Base-by-base conservation (phyloP, 768 basidiomycete species). In the Suillus hirtellus region DNA sequence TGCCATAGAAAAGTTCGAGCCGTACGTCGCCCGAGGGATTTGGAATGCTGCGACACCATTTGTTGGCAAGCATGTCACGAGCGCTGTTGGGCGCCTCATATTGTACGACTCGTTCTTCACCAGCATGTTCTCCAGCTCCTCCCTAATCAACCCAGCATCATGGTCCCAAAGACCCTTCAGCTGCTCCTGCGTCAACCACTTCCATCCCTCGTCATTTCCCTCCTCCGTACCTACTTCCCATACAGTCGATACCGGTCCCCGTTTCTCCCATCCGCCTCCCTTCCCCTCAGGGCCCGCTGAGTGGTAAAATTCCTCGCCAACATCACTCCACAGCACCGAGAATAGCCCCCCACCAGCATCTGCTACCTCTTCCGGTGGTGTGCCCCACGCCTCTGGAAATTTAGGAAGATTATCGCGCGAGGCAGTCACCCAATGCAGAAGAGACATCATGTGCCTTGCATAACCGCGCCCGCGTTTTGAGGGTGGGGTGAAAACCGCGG, bases 401-500 rank as follows among this genome's bases (percentile, higher is more conserved):
- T 60, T 52, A 19, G 68, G 76, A 66, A 77, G 78, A 67, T 66
- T 53, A 19, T 59, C 58, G 60, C 67, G 37, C 17, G 78, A 75
- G 4, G 81, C 82, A 44, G 82, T 72, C 15, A 84, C 79, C 80
- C 81, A 84, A 67, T 89, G 88, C 43, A 89, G 60, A 31, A 89
- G 78, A 14, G 81, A 77, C 86, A 89, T 86, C 86, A 88, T 86
- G 64, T 86, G 84, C 15, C 71, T 69, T 14, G 83, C 86, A 66
- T 87, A 89, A 21, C 88, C 87, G 59, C 82, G 82, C 8, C 80
- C 75, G 58, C 86, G 80, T 24, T 85, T 77, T 42, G 67, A 61
- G 0, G 77, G 70, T 12, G 84, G 83, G 9, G 86, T 87, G 70
- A 80, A 89, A 12, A 89, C 86, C 2, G 80, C 80, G 0, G 86